Base-by-base conservation (phyloP, 2,329 filamentous ascomycete species). In the Cladobotryum mycophilum region DNA sequence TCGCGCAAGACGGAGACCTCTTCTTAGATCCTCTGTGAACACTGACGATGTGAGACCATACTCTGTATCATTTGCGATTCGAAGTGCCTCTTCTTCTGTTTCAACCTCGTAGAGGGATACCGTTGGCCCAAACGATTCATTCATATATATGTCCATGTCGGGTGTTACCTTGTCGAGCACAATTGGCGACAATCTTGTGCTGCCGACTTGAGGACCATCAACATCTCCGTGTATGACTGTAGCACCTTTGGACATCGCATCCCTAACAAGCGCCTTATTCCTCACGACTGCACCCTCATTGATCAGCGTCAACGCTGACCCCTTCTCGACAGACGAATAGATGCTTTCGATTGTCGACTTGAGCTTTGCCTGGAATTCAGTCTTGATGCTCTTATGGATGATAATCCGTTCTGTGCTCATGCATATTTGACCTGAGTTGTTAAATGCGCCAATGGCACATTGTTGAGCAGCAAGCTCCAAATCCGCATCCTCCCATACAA, bases 371-470 rank as follows among this genome's bases (percentile, higher is more conserved):
- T 73, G 71, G 53, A 82, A 82, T 14, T 67, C 63, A 2, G 62
- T 64, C 8, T 61, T 65, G 36, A 82, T 57, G 20, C 67, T 65
- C 53, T 71, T 68, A 64, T 81, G 78, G 3, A 82, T 76, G 7
- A 82, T 59, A 22, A 93, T 84, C 25, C 84, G 79, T 69, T 95
- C 89, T 0, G 89, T 93, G 15, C 79, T 78, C 88, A 95, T 93
- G 75, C 89, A 95, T 44, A 93, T 81, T 70, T 95, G 89, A 0
- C 89, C 89, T 2, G 75, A 73, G 65, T 92, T 80, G 53, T 89
- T 61, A 62, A 90, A 90, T 0, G 87, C 75, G 3, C 88, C 89
- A 2, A 86, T 66, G 0, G 81, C 81, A 58, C 84, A 88, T 59
- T 82, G 78, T 13, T 74, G 66, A 0, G 87, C 89, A 0, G 89